Evolutionary conservation across 768 basidiomycete genomes (phyloP).

Genomic region (Collybia mongolica): DNA sequence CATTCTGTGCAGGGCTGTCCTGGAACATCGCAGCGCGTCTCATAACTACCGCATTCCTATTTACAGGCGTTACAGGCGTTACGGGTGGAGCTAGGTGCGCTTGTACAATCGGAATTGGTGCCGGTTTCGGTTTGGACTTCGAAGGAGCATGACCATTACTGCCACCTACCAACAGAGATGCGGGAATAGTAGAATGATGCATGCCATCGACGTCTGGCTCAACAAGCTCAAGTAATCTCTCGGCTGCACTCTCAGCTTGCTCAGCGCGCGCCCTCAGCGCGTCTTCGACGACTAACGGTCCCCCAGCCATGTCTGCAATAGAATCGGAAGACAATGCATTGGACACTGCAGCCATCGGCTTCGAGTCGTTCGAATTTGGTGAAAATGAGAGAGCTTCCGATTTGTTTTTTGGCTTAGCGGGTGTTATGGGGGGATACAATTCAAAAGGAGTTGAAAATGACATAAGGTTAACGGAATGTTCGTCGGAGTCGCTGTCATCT

Average conservation of each 20-base stretch:
- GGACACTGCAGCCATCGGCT: conserved; percentile 46
- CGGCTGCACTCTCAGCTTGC: conserved; percentile 92
- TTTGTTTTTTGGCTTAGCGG: conserved; percentile 22
- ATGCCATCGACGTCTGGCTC: conserved; percentile 69
- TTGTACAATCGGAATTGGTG: conserved; percentile 32
- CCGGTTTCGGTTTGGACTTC: conserved; percentile 38
- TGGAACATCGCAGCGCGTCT: conserved; percentile 77
- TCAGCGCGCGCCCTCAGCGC: conserved; percentile 84
- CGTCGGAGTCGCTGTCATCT: conserved; percentile 70
- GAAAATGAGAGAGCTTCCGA: conserved; percentile 51
- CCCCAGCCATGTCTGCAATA: conserved; percentile 28
- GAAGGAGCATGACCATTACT: conserved; percentile 30
- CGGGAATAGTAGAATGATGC: conserved; percentile 52
- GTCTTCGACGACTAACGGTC: conserved; percentile 71
- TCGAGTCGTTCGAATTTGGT: conserved; percentile 50
- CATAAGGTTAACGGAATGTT: conserved; percentile 58
- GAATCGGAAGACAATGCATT: conserved; percentile 64
- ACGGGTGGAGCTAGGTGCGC: conserved; percentile 38
- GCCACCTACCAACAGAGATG: conserved; percentile 49
- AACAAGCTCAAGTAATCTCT: conserved; percentile 82
- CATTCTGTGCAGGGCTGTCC: conserved; percentile 71
- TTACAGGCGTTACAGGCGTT: conserved; percentile 73
- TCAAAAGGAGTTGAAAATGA: conserved; percentile 74
- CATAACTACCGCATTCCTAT: conserved; percentile 56
- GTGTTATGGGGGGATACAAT: conserved; percentile 34